Percentiles rank a stretch among this genome's conserved stretches.
Conservation (phyloP, 257 asterid species). For the Lithospermum erythrorhizon region DNA sequence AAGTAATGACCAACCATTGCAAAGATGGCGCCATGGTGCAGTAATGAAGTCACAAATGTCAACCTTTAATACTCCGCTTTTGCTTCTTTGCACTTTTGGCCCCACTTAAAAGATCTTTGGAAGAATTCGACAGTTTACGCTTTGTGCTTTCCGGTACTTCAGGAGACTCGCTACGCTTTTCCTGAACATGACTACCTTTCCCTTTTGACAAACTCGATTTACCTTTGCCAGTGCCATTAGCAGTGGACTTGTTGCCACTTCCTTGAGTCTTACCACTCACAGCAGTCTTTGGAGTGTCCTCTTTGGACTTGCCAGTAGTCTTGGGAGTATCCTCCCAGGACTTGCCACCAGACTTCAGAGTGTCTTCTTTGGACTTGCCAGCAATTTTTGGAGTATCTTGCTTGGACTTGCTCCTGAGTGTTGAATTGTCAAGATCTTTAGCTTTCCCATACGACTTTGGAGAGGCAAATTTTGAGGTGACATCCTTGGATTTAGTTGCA, state of each 20-base stretch:
- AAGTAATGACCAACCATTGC: neutral
- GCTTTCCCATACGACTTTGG: conserved; percentile 21
- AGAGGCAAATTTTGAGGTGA: neutral
- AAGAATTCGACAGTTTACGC: conserved; percentile 26
- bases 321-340: too few relatives aligned
- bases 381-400: conserved; percentile 19
- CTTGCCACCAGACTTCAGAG: neutral
- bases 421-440: conserved; percentile 33
- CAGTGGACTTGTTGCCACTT: conserved; percentile 22
- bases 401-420: conserved; percentile 38
- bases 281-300: conserved; percentile 12
- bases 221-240: conserved; percentile 24
- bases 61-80: conserved; percentile 20
- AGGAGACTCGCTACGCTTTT: conserved; percentile 21
- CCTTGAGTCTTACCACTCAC: conserved; percentile 30
- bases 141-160: conserved; percentile 32
- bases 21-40: neutral
- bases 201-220: conserved; percentile 46
- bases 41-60: neutral
- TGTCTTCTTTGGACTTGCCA: conserved; percentile 22
- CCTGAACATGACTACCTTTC: conserved; percentile 39
- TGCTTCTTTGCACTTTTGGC: conserved; percentile 49
- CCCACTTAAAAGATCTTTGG: conserved; percentile 45
- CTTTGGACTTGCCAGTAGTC: conserved; percentile 28
- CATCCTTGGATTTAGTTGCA: conserved; percentile 29